Conservation (phyloP, 2,329 filamentous ascomycete species). For the Botrytis galanthina region DNA sequence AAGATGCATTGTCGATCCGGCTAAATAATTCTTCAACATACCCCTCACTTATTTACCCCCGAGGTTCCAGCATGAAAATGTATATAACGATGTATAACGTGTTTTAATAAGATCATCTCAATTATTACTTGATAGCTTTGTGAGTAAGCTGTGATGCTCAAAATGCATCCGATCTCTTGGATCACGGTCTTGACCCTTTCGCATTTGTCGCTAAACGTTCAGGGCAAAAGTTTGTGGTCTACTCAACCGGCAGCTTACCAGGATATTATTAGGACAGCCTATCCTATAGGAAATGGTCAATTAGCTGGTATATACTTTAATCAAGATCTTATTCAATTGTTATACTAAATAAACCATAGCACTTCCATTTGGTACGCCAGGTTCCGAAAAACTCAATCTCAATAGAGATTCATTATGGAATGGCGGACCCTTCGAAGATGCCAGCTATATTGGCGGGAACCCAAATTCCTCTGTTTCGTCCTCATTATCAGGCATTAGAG, state of each 20-base stretch:
- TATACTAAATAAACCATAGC: slow-evolving; percentile 27
- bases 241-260: slow-evolving; percentile 23
- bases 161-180: neutral
- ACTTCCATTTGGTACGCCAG: slow-evolving; percentile 46
- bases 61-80: neutral
- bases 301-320: slow-evolving; percentile 41
- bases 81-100: neutral
- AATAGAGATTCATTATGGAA: slow-evolving; percentile 51
- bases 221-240: slow-evolving; percentile 23
- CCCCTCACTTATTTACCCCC: slow-evolving; percentile 7
- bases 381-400: slow-evolving; percentile 43
- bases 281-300: slow-evolving; percentile 50
- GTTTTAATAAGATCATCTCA: neutral
- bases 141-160: neutral
- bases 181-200: neutral
- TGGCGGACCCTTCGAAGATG: neutral
- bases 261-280: slow-evolving; percentile 41
- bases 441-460: slow-evolving; percentile 48
- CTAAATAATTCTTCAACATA: neutral
- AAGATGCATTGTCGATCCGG: slow-evolving; percentile 2
- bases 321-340: accelerated
- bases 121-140: neutral
- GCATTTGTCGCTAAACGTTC: neutral
- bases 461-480: slow-evolving; percentile 40
- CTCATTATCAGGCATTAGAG: slow-evolving; percentile 44